Evolutionary conservation across 2,329 filamentous ascomycete species (phyloP), one percentile per base, ranked within the genome.

Genomic region (Thielaviopsis populi): DNA sequence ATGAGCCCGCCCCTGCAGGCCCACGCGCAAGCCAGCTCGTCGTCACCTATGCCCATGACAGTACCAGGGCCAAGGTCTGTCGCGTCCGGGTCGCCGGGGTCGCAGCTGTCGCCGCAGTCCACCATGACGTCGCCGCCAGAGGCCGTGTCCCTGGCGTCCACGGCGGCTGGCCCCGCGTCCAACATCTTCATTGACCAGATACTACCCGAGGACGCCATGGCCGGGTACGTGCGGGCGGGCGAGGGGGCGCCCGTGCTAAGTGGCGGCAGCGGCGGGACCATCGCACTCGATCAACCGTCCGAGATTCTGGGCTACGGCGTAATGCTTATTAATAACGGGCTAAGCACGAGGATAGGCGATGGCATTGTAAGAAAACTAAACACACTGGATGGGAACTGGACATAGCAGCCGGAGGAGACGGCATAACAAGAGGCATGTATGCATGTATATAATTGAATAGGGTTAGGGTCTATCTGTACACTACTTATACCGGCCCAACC

Each of bases 291-390:
- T 27, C 73, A 73, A 24, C 74, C 77, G 0, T 67, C 65, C 0
- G 73, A 75, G 1, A 71, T 79, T 1, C 69, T 80, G 19, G 68
- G 69, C 4, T 76, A 78, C 68, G 76, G 74, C 0, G 69, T 77
- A 41, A 71, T 71, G 65, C 70, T 72, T 17, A 71, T 80, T 8
- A 72, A 75, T 5, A 72, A 73, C 3, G 75, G 76, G 4, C 63
- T 72, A n/a, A 76, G 74, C 67, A 74, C 74, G 1, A 73, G 77
- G 2, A 70, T 80, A 11, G 72, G 74, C 19, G 77, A 78, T 50
- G 78, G 77, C 15, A 76, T 80, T 61, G 73, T 71, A 63, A 72
- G 77, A 41, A 79, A 79, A 70, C 71, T 80, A 3, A 65, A 72
- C 0, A 62, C 70, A 0, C 68, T 79, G n/a, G 70, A 70, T 1